Base-by-base conservation (phyloP, 2,329 filamentous ascomycete genomes). In the Mariannaea elegans region DNA sequence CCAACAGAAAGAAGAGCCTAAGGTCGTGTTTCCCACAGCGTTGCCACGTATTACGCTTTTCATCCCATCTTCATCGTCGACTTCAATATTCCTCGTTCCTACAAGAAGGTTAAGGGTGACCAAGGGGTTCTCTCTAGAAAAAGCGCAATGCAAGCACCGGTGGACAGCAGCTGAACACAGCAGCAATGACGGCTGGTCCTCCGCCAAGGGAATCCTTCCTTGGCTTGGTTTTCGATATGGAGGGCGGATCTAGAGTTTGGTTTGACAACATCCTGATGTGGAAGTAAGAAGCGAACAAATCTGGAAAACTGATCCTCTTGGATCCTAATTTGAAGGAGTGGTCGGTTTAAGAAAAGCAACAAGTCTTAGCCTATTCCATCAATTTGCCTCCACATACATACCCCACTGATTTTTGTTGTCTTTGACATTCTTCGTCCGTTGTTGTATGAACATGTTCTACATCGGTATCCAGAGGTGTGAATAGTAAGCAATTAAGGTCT, bases 261-360 rank as follows among this genome's bases (percentile, higher is more conserved):
- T 68, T 59, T 61, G 53, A 71, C 68, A 66, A 68, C 31, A 42
- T 48, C 76, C 71, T 53, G 55, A 77, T 76, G 45, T 45, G 76
- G 76, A 75, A 80, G 73, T 69, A 63, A 62, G 73, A 80, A 80
- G 78, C 78, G 77, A 79, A 75, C 68, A 66, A 68, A 75, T 73
- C 48, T 67, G 71, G 71, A 71, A 72, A 65, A 59, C 54, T 29
- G 38, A 39, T 47, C 52, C 49, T 46, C 10, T 42, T 46, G 23
- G 53, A 53, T 9, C 61, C 60, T 46, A 41, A 67, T 68, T 62
- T 46, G 59, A 68, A 52, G 49, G 19, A 42, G 44, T 23, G 24
- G 51, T 56, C 38, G 56, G 19, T n/a, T 49, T 67, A 54, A 56
- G 53, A 49, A 50, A 59, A 56, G 42, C 24, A 10, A 29, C 44